Base-by-base conservation (phyloP, 192 early-diverging fungal genomes). In the Gonapodya prolifera region DNA sequence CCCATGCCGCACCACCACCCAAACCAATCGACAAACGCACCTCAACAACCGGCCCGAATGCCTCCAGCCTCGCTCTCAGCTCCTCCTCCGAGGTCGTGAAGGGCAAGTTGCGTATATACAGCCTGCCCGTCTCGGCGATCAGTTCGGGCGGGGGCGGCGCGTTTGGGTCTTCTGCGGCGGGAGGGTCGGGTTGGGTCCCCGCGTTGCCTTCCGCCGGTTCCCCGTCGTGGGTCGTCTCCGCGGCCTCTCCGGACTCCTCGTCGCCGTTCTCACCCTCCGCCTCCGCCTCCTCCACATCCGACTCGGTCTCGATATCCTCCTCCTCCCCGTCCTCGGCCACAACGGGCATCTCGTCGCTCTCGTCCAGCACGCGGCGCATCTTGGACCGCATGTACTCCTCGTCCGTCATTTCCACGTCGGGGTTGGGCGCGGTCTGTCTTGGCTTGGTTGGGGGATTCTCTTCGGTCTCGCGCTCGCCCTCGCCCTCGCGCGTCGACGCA, bases 81-180 rank as follows among this genome's bases (percentile, higher is more conserved):
- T 99, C 97, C 2, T 96, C 90, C 75, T 91, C 91, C 0, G 95
- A 94, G 75, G 93, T 92, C 70, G 92, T 85, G 84, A 94, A 99
- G 30, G 97, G 86, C 34, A 99, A 86, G 80, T 99, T 99, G 75
- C 92, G 89, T 61, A 99, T 88, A 87, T 95, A 97, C 32, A 99
- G 86, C 30, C 97, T 91, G 0, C 96, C 97, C 18, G 97, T 99
- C 70, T 99, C 95, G 0, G 90, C 85, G 83, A 99, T 97, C 29
- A 92, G 83, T 28, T 92, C 88, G 32, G 83, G 80, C 1, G 86
- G 81, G 13, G 84, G 81, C 34, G 75, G 45, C 45, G 34, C 23
- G 73, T 70, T 13, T 35, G 69, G 28, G 17, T 36, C 13, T 34
- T 79, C 2, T 8, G 71, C 18, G 71, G 71, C 31, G 35, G 69